Evolutionary conservation across 2,329 filamentous ascomycete genomes (phyloP), one percentile per base, ranked within the genome.

Genomic region (Neofusicoccum cordaticola): DNA sequence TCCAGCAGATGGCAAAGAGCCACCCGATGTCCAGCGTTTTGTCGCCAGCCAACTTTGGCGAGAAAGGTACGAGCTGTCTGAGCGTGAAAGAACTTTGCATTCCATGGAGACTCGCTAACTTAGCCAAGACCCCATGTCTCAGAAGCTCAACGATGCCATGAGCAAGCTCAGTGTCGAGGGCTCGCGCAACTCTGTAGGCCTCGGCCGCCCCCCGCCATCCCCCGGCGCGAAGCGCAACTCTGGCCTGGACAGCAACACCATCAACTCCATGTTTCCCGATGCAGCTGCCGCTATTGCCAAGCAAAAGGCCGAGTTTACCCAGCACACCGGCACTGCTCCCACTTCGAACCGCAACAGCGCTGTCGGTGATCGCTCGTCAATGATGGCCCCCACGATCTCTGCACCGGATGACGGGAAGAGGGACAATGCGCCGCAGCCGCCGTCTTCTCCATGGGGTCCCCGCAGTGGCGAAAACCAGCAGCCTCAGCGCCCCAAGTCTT

Each of bases 221-320:
- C 87, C 92, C 12, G 85, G 89, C 60, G 87, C 88, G 60, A 98
- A 97, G 82, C 89, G 95, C 70, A 95, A 96, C 76, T 98, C 95
- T 51, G 93, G 90, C n/a, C 87, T 99, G 64, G 94, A 98, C 75
- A 85, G 92, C 4, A 92, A 90, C 37, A 96, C 92, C 27, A 97
- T 99, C 79, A 97, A 97, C 79, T 93, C 92, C 72, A 98, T 99
- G 95, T 99, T 99, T 77, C 95, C 95, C 6, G 95, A 99, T 81
- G 95, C 95, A 50, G 95, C 95, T 13, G 94, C 94, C 47, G 95
- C 95, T n/a, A 98, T 99, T 77, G 94, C 94, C 31, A 96, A 95
- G 67, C 94, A 99, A 79, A 97, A 97, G 82, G 94, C 93, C 65
- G 96, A 97, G 77, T 98, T 96, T 75, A 96, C 93, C 17, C 93